Evolutionary conservation across 371 early-diverging fungal species (phyloP), one percentile per base, ranked within the genome.

Genomic region (Nematocida sp.): DNA sequence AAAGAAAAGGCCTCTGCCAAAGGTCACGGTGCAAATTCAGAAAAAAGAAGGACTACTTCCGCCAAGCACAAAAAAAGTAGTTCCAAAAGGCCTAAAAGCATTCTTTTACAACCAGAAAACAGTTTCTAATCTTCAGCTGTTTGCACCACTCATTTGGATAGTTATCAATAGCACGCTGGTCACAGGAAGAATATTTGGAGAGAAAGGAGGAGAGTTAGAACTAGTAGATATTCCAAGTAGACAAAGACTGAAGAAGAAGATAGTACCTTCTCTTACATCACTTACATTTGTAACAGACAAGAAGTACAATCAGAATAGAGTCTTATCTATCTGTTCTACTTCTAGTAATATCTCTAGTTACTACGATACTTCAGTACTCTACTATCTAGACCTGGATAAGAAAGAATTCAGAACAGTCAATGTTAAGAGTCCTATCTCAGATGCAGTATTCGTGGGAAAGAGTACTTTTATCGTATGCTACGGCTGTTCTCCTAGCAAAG

Each of bases 401-500:
- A 47, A 27, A 1, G 40, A n/a, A 13, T 46, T 64, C 1, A 51
- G 57, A 40, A 19, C 46, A 32, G 29, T 76, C 0, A 25, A n/a
- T n/a, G 31, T 43, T 34, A 29, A 11, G n/a, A 63, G 1, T 55
- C 74, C 54, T 37, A 79, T 51, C 45, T 41, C 25, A 38, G 65
- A 51, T 78, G 62, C 53, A 19, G 41, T 35, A 76, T 81, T 80
- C 38, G 77, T 43, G 47, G 77, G 38, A 43, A 78, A 75, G n/a
- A 41, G 40, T 43, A 60, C 54, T 27, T 81, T 80, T 70, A 64
- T 47, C 48, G 79, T 84, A 5, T 76, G 78, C 52, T 80, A 66
- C 60, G 81, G 81, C 13, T 32, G 65, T 43, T 81, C 80, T 48
- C 84, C 84, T 7, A 67, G 79, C 32, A 47, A 65, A 46, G 66